Base-by-base conservation (phyloP, 306 rosid genomes). In the Quercus ilex region DNA sequence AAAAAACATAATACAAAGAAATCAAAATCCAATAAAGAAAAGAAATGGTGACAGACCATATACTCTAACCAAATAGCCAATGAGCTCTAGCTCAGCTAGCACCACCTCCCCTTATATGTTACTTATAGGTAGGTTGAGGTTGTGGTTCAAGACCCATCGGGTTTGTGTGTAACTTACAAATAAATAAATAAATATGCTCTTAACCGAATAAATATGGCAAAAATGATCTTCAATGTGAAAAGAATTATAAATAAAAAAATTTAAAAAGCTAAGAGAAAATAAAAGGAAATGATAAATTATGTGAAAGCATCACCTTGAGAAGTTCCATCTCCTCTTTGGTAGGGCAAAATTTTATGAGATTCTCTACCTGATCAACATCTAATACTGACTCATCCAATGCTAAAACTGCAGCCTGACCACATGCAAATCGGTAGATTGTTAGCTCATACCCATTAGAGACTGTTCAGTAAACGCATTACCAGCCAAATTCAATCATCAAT, bases 271-370 rank as follows among this genome's bases (percentile, higher is more conserved):
- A 69, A 76, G 18, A 58, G 73, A 73, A 84, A 73, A 52, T 60
- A 74, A 78, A 35, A 77, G 71, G 11, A 33, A 84, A 17, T 25
- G 75, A 74, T 23, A 59, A 72, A 46, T 68, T 46, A 53, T 56
- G 53, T 56, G 38, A 51, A 83, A 83, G 74, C 65, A 79, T 77
- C 80, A 96, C 99, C 99, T 90, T 96, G 79, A 96, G 89, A 85
- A 91, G 97, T 69, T 96, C 98, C 96, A 93, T 96, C 86, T 96
- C 99, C 79, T 96, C 99, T 83, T 93, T 93, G 73, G 99, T 93
- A 55, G 99, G 99, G 82, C 99, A 96, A 88, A 90, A 96, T 85
- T 91, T 96, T 43, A 89, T 88, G 38, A 96, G 96, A 88, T 92
- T 96, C 64, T 96, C 99, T 89, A 96, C 98, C 86, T 96, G 98